Base-by-base conservation (phyloP, 305 asterid species). In the Fraxinus sp. region DNA sequence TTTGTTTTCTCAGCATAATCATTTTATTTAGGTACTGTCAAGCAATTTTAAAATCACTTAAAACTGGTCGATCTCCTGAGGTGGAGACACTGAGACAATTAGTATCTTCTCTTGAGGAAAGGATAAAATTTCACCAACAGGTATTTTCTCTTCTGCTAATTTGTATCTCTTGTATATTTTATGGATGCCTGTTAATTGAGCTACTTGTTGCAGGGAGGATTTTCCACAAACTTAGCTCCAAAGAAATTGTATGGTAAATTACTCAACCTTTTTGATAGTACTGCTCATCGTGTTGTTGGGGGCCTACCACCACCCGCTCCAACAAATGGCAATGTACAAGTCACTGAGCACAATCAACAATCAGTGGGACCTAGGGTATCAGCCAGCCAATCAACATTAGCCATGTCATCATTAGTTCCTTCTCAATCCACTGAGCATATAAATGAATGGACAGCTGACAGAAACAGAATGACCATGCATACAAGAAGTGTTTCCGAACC, bases 401-500 rank as follows among this genome's bases (percentile, higher is more conserved):
- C 97, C 75, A 94, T 96, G 94, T 91, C 95, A 11, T 91, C 96
- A 32, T 86, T 93, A 85, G 86, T 88, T 64, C 95, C 97, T 84
- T 90, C 97, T 28, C 90, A 90, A 57, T 88, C 98, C 26, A 83
- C 84, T 90, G 98, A 91, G 88, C 95, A 91, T 75, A 87, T 83
- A 68, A 90, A 81, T 82, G 94, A 90, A 79, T 86, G 90, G 93
- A 87, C 93, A 78, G 83, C 91, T 87, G 91, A 88, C 86, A 75
- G 86, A 77, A 88, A 82, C 85, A 84, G 85, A 87, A 92, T 41
- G 91, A 37, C 86, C 1, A 90, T 85, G 91, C 98, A 96, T 82
- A 89, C 88, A 36, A 86, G 99, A 90, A 96, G 99, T 88, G 94
- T 91, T 86, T 96, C 99, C 11, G 99, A 96, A 89, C 99, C 99